A percentile compares a stretch with the other conserved stretches of the same genome.
These are phyloP conservation scores for Daedaleopsis sinensis DNA, from an alignment of 768 basidiomycete genomes.

Conservation along the genomic window DNA sequence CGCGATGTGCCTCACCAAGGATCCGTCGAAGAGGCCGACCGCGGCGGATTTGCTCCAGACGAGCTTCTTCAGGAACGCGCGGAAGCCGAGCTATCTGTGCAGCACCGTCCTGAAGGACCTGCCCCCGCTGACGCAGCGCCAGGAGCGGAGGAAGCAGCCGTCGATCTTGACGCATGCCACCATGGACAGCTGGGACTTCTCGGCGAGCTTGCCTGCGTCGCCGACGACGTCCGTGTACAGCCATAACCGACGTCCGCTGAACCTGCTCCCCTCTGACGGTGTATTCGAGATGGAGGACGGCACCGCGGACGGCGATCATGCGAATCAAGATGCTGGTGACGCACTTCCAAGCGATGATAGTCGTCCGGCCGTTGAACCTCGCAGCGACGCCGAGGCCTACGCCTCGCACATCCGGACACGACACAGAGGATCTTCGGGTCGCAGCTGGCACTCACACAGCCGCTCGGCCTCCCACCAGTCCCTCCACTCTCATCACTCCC, in stretches of 20 bases:
- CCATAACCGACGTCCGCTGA: constrained; percentile 14
- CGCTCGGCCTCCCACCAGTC: constrained; percentile 18
- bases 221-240: constrained; percentile 31
- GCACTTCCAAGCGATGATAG: constrained; percentile 8
- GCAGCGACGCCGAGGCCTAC: constrained; percentile 26
- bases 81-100: constrained; percentile 80
- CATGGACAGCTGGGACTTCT: constrained; percentile 84
- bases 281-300: constrained; percentile 45
- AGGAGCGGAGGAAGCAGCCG: constrained; percentile 61
- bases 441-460: constrained; percentile 1
- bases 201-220: constrained; percentile 41
- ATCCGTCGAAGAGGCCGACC: constrained; percentile 79
- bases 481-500: background rate
- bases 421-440: constrained; percentile 3
- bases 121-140: constrained; percentile 71
- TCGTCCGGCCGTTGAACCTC: constrained; percentile 8
- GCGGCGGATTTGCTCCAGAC: constrained; percentile 77
- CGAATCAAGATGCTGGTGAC: background rate
- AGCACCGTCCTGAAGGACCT: constrained; percentile 73
- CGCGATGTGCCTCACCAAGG: constrained; percentile 81
- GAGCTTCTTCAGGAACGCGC: constrained; percentile 78
- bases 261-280: constrained; percentile 26
- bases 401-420: constrained; percentile 24
- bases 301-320: background rate
- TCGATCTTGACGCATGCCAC: constrained; percentile 48